A percentile compares a stretch with the other conserved stretches of the same genome.
Conservation (phyloP, 345 rosid genomes). For the Heritiera littoralis region DNA sequence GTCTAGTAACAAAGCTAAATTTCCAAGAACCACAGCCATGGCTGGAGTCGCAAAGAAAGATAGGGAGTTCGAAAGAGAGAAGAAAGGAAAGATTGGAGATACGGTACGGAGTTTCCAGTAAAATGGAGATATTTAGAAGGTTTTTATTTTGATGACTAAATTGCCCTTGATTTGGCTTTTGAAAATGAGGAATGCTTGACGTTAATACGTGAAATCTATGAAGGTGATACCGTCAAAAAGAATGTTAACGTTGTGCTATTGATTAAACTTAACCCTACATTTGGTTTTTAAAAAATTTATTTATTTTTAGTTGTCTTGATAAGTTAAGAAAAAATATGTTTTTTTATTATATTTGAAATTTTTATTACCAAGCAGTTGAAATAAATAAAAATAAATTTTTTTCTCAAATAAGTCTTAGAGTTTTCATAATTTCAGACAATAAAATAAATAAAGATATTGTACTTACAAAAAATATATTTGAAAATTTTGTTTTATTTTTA, state of each 20-base stretch:
- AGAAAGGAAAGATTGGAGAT: neutral
- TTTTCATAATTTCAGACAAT: too few relatives aligned
- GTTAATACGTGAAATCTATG: neutral
- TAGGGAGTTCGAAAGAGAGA: neutral
- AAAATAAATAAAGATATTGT: too few relatives aligned
- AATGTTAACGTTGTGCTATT: conserved; percentile 33
- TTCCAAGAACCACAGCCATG: conserved; percentile 78
- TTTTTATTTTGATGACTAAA: conserved; percentile 11
- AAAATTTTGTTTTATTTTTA: too few relatives aligned
- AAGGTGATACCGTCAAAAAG: conserved; percentile 31
- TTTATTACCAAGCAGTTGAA: too few relatives aligned
- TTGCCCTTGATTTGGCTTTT: conserved; percentile 13
- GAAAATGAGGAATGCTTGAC: neutral
- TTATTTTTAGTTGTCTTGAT: too few relatives aligned
- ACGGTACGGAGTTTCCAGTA: conserved; percentile 23
- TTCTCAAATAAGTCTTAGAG: too few relatives aligned
- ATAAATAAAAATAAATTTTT: too few relatives aligned
- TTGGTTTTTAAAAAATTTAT: too few relatives aligned
- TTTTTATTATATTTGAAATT: too few relatives aligned
- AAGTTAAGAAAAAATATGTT: too few relatives aligned
- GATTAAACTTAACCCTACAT: too few relatives aligned
- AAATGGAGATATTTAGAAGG: conserved; percentile 39
- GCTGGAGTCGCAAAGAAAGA: conserved; percentile 11
- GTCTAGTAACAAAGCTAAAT: conserved; percentile 64
- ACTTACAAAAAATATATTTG: too few relatives aligned